Evolutionary conservation across 352 stramenopile species (phyloP), one percentile per base, ranked within the genome.

Genomic region (Phytopythium montanum): DNA sequence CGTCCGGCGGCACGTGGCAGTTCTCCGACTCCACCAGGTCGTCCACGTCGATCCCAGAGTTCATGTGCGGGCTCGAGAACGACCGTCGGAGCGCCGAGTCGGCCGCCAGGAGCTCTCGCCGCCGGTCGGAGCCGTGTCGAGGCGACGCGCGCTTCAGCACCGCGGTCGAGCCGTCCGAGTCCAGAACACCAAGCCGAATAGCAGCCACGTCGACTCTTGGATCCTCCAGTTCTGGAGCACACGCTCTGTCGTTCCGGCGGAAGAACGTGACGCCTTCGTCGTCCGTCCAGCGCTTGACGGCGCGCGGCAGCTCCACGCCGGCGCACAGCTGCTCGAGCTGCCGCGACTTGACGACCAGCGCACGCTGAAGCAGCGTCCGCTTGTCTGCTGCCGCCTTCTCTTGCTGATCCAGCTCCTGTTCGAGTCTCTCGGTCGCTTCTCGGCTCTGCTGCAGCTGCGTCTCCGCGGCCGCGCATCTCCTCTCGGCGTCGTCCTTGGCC

Each of bases 311-410:
- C 34, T 76, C 65, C n/a, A 90, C 51, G 36, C 67, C 56, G n/a
- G 56, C 68, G 52, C 80, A 90, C 1, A 90, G 60, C 10, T 68
- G 60, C 29, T 90, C 78, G 8, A 90, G 60, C 23, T 90, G 73
- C 18, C 72, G 76, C 1, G 79, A 46, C 53, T 88, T 90, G n/a
- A 88, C 72, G 2, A 70, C 54, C 18, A 82, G 67, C 14, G 76
- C 73, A 6, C 66, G 72, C 53, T 76, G 69, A 16, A 88, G 66
- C 29, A 76, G 51, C 34, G 63, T 67, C 19, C 71, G 65, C 59
- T 68, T 86, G 52, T 78, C 70, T 0, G 58, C 56, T 10, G 76
- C 55, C n/a, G 66, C 60, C 60, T 89, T 75, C 49, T 89, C 63
- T 57, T 88, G 72, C 13, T 59, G 60, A 0, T 59, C 41, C 19